phyloP scores from a whole-genome alignment of 257 asterid genomes.

The Solanum corneliomulleri region DNA sequence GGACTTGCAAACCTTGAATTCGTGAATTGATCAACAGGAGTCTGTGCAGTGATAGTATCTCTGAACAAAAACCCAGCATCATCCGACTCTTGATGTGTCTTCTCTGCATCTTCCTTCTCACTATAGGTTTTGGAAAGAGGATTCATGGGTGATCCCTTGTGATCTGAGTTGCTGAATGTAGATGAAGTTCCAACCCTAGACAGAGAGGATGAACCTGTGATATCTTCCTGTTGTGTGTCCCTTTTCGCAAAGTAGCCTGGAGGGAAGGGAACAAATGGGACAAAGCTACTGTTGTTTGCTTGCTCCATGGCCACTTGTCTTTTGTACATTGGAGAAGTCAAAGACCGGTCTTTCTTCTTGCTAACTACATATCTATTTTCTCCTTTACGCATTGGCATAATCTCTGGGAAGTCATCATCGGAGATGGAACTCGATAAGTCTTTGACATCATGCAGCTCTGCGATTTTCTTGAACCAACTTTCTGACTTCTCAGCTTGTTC shows the following conservation, averaged over 20 bases:
- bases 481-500: constrained; percentile 48
- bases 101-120: not conserved
- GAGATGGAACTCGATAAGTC: constrained; percentile 55
- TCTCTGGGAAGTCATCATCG: constrained; percentile 70
- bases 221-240: constrained; percentile 23
- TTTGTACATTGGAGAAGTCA: constrained; percentile 64
- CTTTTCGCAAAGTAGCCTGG: constrained; percentile 78
- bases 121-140: not conserved
- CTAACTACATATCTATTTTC: constrained; percentile 61
- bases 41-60: not conserved
- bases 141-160: not conserved
- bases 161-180: not conserved
- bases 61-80: not conserved
- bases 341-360: constrained; percentile 72
- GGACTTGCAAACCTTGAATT: constrained; percentile 6
- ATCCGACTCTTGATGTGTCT: constrained; percentile 7
- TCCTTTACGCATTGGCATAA: constrained; percentile 81
- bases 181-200: constrained; percentile 13
- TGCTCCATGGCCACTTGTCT: constrained; percentile 63
- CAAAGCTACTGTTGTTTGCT: constrained; percentile 39
- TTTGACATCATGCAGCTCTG: constrained; percentile 59
- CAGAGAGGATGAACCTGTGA: constrained; percentile 12
- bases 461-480: constrained; percentile 61
- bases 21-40: not conserved
- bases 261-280: constrained; percentile 93